A percentile compares a stretch with the other conserved stretches of the same genome.
Conservation (phyloP, 805 yeast species). For the Schizosaccharomyces pombe region DNA sequence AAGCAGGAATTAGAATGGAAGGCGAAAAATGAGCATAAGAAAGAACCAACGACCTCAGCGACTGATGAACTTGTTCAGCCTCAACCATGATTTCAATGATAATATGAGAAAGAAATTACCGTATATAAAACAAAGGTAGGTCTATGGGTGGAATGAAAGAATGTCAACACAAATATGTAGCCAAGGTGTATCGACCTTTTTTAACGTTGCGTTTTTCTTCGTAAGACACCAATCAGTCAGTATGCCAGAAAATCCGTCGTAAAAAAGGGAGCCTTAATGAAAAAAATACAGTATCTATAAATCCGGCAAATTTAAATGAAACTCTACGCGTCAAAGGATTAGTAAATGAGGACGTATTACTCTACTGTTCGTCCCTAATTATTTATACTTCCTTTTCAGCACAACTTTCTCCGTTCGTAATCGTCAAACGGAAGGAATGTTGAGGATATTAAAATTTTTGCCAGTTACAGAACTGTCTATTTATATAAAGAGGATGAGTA, state of each 20-base stretch:
- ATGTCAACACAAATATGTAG: too few relatives aligned
- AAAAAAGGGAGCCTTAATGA: not conserved
- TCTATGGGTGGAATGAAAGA: too few relatives aligned
- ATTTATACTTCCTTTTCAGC: not conserved
- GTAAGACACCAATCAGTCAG: too few relatives aligned
- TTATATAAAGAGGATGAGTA: not conserved
- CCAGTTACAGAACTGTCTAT: not conserved
- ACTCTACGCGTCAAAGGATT: not conserved
- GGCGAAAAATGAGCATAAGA: constrained; percentile 75
- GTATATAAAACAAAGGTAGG: too few relatives aligned
- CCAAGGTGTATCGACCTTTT: too few relatives aligned
- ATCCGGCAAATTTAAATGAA: not conserved
- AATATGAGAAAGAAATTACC: too few relatives aligned
- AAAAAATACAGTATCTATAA: not conserved
- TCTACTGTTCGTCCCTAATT: not conserved
- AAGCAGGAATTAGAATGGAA: constrained; percentile 65
- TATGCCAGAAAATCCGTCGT: not conserved
- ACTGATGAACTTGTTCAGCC: constrained; percentile 23
- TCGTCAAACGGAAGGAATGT: not conserved
- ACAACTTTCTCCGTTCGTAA: not conserved
- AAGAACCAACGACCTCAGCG: constrained; percentile 61
- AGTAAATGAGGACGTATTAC: not conserved
- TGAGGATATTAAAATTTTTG: not conserved
- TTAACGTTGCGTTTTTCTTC: too few relatives aligned
- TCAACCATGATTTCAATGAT: constrained; percentile 7